Percentiles rank a stretch among this genome's conserved stretches.
phyloP scores from a whole-genome alignment of 768 basidiomycete species.

The Exsudoporus frostii region DNA sequence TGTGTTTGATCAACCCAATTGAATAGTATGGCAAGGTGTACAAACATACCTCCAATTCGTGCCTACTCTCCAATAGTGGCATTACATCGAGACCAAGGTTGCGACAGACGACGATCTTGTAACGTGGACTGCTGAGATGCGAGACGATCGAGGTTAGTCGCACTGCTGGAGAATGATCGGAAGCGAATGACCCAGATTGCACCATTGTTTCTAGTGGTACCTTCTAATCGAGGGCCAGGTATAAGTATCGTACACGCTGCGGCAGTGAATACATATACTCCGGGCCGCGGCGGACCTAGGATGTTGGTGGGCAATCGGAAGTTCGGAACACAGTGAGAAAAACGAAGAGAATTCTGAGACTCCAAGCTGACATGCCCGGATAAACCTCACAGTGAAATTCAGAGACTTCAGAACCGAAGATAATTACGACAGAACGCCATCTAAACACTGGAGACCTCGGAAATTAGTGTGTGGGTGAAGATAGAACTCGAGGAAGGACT shows the following conservation, averaged over 20 bases:
- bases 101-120: constrained; percentile 56
- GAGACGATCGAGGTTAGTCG: constrained; percentile 28
- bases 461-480: no score
- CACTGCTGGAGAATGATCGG: neutral
- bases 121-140: constrained; percentile 22
- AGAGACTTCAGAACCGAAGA: no score
- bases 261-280: no score
- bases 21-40: neutral
- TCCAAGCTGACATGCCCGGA: no score
- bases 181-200: constrained; percentile 25
- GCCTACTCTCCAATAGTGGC: constrained; percentile 47
- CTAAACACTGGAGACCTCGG: no score
- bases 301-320: no score
- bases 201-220: constrained; percentile 17
- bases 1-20: neutral
- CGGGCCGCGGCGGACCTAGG: no score
- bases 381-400: no score
- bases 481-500: no score
- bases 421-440: no score
- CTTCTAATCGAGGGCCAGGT: neutral
- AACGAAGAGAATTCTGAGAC: no score
- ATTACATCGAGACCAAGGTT: constrained; percentile 63
- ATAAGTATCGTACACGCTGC: neutral
- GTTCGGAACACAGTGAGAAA: no score
- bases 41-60: constrained; percentile 51